These are phyloP conservation scores for Phytopythium delawarense DNA, from an alignment of 352 stramenopile genomes.

Conservation along the genomic window DNA sequence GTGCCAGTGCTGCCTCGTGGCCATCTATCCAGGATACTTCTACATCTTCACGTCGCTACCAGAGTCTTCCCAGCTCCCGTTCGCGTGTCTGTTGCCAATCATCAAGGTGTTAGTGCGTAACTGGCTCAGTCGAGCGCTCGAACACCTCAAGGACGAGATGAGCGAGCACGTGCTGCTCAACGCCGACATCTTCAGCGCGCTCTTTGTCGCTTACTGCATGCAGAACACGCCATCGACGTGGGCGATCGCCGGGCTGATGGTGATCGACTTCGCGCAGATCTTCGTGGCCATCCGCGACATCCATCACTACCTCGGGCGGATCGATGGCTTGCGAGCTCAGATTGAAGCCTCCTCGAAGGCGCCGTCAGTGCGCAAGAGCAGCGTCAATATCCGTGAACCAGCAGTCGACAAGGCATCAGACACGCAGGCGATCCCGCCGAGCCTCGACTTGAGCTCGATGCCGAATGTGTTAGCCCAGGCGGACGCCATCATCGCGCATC, in stretches of 20 bases:
- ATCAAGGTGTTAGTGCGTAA: conserved; percentile 24
- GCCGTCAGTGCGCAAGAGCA: not conserved
- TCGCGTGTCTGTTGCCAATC: conserved; percentile 15
- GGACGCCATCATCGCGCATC: not conserved
- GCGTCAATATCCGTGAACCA: not conserved
- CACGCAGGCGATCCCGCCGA: not conserved
- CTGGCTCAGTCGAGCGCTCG: conserved; percentile 12
- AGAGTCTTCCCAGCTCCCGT: conserved; percentile 5
- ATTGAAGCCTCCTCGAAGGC: not conserved
- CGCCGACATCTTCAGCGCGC: conserved; percentile 18
- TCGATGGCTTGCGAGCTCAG: not conserved
- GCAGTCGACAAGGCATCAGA: not conserved
- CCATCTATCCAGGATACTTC: conserved; percentile 20
- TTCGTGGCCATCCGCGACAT: conserved; percentile 14
- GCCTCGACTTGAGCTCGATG: not conserved
- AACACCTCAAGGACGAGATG: conserved; percentile 21
- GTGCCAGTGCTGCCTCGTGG: conserved; percentile 13
- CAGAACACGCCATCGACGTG: conserved; percentile 18
- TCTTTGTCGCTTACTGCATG: conserved; percentile 26
- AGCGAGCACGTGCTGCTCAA: conserved; percentile 20
- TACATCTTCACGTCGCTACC: conserved; percentile 22
- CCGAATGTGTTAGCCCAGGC: not conserved
- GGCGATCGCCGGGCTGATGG: conserved; percentile 16
- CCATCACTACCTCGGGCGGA: not conserved
- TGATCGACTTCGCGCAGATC: conserved; percentile 22